Evolutionary conservation across 306 rosid genomes (phyloP).

Genomic region (Pyrus betulifolia): DNA sequence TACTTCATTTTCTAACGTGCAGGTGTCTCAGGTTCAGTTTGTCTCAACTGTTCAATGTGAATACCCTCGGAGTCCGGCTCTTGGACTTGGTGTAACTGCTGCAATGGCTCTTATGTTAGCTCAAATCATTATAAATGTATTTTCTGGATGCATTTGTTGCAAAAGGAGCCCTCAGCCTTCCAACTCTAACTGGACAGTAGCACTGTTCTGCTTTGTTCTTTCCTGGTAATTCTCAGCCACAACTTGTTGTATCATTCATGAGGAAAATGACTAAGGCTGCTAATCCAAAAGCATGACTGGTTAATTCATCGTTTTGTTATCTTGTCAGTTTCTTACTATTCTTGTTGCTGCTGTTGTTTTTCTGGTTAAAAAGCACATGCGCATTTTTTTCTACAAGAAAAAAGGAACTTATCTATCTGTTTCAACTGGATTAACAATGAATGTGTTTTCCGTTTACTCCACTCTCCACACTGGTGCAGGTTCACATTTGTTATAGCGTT

Average conservation of each 20-base stretch:
- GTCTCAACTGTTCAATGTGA: slow-evolving; percentile 28
- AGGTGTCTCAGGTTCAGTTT: slow-evolving; percentile 52
- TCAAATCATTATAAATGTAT: slow-evolving; percentile 49
- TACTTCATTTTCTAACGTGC: slow-evolving; percentile 14
- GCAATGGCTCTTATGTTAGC: slow-evolving; percentile 67
- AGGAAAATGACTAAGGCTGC: not conserved
- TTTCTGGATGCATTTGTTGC: slow-evolving; percentile 84
- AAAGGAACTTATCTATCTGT: not conserved
- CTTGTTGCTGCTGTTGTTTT: not conserved
- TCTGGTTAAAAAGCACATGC: not conserved
- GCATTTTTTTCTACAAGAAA: not conserved
- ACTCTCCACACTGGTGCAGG: slow-evolving; percentile 34
- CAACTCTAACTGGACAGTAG: slow-evolving; percentile 52
- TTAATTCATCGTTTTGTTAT: not conserved
- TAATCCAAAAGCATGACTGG: not conserved
- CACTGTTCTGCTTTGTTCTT: slow-evolving; percentile 58
- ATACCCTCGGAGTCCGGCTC: slow-evolving; percentile 81
- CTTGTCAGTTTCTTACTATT: not conserved
- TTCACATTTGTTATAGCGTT: slow-evolving; percentile 54
- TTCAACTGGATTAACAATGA: not conserved
- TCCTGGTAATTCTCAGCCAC: slow-evolving; percentile 55
- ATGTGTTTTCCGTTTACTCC: not conserved
- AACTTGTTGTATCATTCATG: not conserved
- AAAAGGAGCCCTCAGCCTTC: slow-evolving; percentile 37
- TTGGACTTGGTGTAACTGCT: slow-evolving; percentile 74